A percentile compares a stretch with the other conserved stretches of the same genome.
Evolutionary conservation across 2,329 filamentous ascomycete species (phyloP).

Genomic region (Penicillium sp.): DNA sequence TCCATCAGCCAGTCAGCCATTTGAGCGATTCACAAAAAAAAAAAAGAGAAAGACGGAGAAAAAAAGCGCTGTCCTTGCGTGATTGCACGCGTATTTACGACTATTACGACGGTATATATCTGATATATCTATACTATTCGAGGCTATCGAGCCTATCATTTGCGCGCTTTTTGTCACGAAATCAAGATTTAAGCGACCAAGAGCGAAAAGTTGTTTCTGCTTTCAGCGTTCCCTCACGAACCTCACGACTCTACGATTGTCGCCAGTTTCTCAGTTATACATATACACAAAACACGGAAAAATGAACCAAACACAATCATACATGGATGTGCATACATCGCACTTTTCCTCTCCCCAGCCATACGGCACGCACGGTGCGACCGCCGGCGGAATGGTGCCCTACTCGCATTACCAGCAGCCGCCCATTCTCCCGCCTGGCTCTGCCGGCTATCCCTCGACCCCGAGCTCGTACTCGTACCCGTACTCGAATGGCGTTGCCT

Average conservation of each 20-base stretch:
- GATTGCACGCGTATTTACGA: conserved; percentile 1
- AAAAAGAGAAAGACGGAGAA: neutral
- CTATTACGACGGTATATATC: conserved; percentile 5
- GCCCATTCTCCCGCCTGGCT: conserved; percentile 68
- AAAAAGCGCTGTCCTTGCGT: neutral
- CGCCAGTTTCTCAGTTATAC: conserved; percentile 16
- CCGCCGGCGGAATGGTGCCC: conserved; percentile 67
- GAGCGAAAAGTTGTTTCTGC: conserved; percentile 17
- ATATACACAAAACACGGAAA: no score
- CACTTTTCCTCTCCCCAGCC: conserved; percentile 76
- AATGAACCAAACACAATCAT: conserved; percentile 80
- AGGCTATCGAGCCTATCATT: neutral
- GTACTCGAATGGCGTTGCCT: conserved; percentile 73
- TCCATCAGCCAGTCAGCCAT: neutral
- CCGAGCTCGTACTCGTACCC: conserved; percentile 56
- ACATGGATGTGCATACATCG: conserved; percentile 76
- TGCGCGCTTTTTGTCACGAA: neutral
- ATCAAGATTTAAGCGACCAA: conserved; percentile 1
- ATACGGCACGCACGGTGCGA: conserved; percentile 70
- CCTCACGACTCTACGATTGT: conserved; percentile 29
- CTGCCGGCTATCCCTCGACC: conserved; percentile 60
- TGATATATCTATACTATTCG: neutral
- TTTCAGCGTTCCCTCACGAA: conserved; percentile 27
- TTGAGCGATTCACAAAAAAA: conserved; percentile 7
- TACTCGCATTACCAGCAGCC: conserved; percentile 71